phyloP scores from a whole-genome alignment of 31 red algal species.

The Endocladia muricata region DNA sequence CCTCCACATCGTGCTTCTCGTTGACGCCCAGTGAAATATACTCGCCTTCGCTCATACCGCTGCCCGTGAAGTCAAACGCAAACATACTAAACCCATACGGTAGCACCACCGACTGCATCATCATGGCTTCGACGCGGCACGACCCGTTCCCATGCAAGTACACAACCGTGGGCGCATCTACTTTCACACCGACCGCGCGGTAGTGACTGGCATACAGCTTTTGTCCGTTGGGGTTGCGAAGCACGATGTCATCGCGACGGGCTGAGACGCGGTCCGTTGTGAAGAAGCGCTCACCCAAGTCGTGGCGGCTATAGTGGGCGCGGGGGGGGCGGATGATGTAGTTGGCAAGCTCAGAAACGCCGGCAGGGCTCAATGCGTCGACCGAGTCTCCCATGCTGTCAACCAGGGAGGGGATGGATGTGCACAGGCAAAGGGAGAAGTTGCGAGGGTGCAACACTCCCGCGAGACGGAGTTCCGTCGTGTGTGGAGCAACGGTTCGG shows the following conservation, averaged over 20 bases:
- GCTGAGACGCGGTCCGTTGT: constrained; percentile 24
- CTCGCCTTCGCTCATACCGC: constrained; percentile 62
- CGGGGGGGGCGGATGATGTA: constrained; percentile 88
- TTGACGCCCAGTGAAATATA: constrained; percentile 83
- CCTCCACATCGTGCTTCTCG: constrained; percentile 67
- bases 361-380: constrained; percentile 56
- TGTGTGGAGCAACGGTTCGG: not conserved
- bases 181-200: constrained; percentile 12
- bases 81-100: constrained; percentile 71
- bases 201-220: constrained; percentile 45
- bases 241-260: constrained; percentile 43
- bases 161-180: constrained; percentile 56
- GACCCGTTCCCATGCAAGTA: constrained; percentile 85
- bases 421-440: too few species aligned
- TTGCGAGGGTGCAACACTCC: too few species aligned
- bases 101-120: constrained; percentile 33
- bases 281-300: constrained; percentile 69
- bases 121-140: constrained; percentile 67
- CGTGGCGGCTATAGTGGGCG: constrained; percentile 55
- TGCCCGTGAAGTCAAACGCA: constrained; percentile 87
- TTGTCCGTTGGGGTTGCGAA: constrained; percentile 35
- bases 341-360: constrained; percentile 62
- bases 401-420: not conserved
- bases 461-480: too few species aligned
- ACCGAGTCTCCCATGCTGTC: constrained; percentile 34